Conservation (phyloP, 2,329 filamentous ascomycete species). For the Hymenoscyphus infarciens region DNA sequence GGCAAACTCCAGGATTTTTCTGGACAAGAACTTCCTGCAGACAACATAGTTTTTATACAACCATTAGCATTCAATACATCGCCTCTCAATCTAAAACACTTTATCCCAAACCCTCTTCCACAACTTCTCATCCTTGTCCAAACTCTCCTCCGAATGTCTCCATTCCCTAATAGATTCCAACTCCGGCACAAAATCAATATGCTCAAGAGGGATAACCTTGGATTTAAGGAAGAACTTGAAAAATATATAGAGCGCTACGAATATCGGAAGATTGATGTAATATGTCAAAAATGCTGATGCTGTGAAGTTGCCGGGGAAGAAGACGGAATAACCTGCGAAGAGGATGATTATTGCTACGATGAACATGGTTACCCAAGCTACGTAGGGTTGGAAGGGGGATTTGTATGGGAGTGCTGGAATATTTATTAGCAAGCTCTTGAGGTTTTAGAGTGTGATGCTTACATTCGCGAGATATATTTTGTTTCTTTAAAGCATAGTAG, state of each 20-base stretch:
- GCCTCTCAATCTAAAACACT: constrained; percentile 8
- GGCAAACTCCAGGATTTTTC: too few relatives aligned
- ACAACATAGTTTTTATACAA: too few relatives aligned
- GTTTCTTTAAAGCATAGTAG: constrained; percentile 50
- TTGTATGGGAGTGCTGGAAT: constrained; percentile 42
- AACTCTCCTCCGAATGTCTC: constrained; percentile 21
- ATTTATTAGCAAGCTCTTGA: neutral
- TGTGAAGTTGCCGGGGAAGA: constrained; percentile 63
- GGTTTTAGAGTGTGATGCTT: neutral
- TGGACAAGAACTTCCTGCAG: too few relatives aligned
- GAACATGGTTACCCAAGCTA: constrained; percentile 47
- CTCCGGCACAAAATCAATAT: constrained; percentile 35
- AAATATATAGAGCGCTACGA: constrained; percentile 55
- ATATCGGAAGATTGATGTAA: constrained; percentile 63
- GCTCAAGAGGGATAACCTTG: constrained; percentile 34
- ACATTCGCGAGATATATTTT: constrained; percentile 44
- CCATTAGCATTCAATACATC: neutral
- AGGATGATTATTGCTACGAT: constrained; percentile 29
- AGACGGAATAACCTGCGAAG: constrained; percentile 57
- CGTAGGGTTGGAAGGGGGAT: constrained; percentile 57
- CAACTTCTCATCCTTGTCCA: constrained; percentile 3
- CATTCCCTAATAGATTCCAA: constrained; percentile 13
- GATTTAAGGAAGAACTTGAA: constrained; percentile 48
- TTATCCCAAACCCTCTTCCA: constrained; percentile 17
- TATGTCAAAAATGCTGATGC: constrained; percentile 59